Evolutionary conservation across 305 asterid genomes (phyloP), one percentile per base, ranked within the genome.

Genomic region (Stenogyne calaminthoides): DNA sequence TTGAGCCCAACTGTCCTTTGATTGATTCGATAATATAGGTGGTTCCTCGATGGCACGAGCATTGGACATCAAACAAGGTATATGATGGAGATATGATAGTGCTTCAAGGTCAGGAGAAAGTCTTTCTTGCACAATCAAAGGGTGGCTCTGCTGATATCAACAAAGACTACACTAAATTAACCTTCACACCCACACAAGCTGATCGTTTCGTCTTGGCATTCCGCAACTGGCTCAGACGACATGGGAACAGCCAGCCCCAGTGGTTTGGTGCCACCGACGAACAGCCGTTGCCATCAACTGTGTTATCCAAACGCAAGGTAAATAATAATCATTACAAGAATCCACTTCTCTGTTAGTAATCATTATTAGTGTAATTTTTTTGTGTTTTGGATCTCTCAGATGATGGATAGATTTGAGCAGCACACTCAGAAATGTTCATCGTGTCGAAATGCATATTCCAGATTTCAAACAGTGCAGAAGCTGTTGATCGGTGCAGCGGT

Each of bases 11-110:
- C 2, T 3, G 16, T 39, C 12, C 22, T 61, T 68, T 20, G 40
- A 16, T 18, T 72, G 39, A 55, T 74, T 7, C 63, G 36, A 0
- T 4, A 32, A 32, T 25, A 80, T 72, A 94, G 97, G 93, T 95
- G 77, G 84, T 90, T 73, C 99, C 99, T 18, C 86, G 99, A 76
- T 95, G 99, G 99, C 84, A 89, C 20, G 99, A 92, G 84, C 99
- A 95, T 67, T 95, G 98, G 98, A 92, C 91, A 37, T 95, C 97
- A 58, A 95, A 95, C 81, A 84, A 82, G 80, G 99, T 95, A 29
- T 95, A 95, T 42, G 98, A 95, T 58, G 99, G 99, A 32, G 99
- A 95, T 73, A 95, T 95, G 99, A 92, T 95, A 25, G 99, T 95
- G 15, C 99, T 95, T 78, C 97, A 95, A 81, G 98, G 98, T 60